A percentile compares a stretch with the other conserved stretches of the same genome.
Conservation (phyloP, 495 filamentous ascomycete genomes). For the Durotheca rogersii region DNA sequence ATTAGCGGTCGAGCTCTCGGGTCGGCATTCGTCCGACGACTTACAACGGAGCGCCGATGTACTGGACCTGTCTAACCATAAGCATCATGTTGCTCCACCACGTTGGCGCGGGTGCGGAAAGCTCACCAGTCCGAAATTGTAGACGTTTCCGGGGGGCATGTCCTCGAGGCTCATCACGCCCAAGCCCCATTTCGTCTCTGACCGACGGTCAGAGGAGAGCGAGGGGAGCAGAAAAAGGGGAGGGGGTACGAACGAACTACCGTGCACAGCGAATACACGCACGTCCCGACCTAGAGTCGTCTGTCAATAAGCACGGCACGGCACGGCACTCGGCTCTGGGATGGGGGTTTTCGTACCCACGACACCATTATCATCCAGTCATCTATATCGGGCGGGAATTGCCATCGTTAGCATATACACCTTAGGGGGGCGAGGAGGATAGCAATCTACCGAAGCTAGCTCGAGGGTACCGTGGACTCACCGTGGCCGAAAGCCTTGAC, state of each 20-base stretch:
- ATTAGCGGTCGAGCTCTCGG: not conserved
- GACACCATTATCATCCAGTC: constrained; percentile 42
- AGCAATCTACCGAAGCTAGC: not conserved
- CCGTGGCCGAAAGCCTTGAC: constrained; percentile 40
- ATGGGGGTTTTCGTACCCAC: constrained; percentile 33
- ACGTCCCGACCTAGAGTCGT: not conserved
- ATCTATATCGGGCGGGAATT: constrained; percentile 21
- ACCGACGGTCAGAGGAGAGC: not conserved
- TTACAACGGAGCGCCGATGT: constrained; percentile 45
- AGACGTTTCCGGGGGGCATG: constrained; percentile 39
- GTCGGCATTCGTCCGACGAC: constrained; percentile 1
- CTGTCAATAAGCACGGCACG: too few species aligned
- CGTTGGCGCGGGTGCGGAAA: too few species aligned
- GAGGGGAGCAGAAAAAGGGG: not conserved
- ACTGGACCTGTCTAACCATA: constrained; percentile 36
- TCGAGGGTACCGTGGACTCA: constrained; percentile 12
- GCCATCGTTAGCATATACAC: not conserved
- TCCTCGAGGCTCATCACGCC: constrained; percentile 36
- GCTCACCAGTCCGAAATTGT: constrained; percentile 43
- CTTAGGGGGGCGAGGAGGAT: not conserved
- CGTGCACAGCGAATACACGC: constrained; percentile 2
- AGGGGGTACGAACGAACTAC: not conserved
- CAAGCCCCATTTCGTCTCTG: constrained; percentile 48
- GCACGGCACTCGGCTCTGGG: not conserved
- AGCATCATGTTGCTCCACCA: too few species aligned